These are phyloP conservation scores for Camellia sinensis DNA, from an alignment of 148 eudicot genomes.

Conservation along the genomic window DNA sequence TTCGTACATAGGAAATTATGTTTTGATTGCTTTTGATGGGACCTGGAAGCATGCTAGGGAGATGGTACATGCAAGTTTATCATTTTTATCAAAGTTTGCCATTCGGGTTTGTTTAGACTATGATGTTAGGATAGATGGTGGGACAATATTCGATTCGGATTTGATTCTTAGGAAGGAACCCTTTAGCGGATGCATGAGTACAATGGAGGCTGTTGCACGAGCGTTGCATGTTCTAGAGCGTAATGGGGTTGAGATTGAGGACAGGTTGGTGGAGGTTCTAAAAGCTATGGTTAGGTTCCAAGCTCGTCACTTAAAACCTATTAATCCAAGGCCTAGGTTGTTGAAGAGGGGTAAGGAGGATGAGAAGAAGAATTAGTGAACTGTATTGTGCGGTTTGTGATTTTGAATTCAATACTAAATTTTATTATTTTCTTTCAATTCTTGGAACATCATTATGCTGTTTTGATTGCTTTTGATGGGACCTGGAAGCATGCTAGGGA, in stretches of 20 bases:
- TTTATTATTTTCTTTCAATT: neutral
- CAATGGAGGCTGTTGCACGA: conserved; percentile 93
- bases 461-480: conserved; percentile 85
- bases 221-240: conserved; percentile 78
- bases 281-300: conserved; percentile 40
- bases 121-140: conserved; percentile 62
- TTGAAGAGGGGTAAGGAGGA: conserved; percentile 33
- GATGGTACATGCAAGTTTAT: too few species aligned
- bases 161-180: conserved; percentile 90
- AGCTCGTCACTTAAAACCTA: conserved; percentile 62
- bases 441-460: neutral
- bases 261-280: conserved; percentile 32
- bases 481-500: conserved; percentile 99
- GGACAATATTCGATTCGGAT: conserved; percentile 80
- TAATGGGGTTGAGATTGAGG: conserved; percentile 62
- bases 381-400: neutral
- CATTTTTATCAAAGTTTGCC: too few species aligned
- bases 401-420: neutral
- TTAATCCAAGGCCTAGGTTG: conserved; percentile 52
- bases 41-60: too few species aligned
- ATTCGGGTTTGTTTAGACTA: conserved; percentile 63
- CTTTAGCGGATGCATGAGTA: conserved; percentile 88
- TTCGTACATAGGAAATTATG: conserved; percentile 12
- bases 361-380: conserved; percentile 15
- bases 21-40: too few species aligned